Base-by-base conservation (phyloP, 495 filamentous ascomycete genomes). In the Cladorrhinum samala region DNA sequence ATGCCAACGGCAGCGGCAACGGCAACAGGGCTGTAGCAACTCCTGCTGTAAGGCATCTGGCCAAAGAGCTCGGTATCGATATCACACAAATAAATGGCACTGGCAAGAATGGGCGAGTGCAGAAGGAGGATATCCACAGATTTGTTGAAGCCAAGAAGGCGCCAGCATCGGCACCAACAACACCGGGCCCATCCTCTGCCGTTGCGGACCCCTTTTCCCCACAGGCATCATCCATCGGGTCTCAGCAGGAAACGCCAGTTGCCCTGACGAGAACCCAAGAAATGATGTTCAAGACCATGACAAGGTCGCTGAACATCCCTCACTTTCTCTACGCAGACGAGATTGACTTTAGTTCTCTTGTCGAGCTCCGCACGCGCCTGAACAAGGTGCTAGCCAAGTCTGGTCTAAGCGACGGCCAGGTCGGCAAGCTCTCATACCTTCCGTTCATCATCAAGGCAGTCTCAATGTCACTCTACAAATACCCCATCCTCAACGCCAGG, bases 281-380 rank as follows among this genome's bases (percentile, higher is more conserved):
- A 17, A 84, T 88, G 63, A 99, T 99, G 94, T 96, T 95, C 81
- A 96, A 93, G 69, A 81, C 83, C n/a, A 99, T 99, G 94, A 97
- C 92, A 18, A 82, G 82, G 39, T 95, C 91, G 16, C 76, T 99
- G 56, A 80, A 61, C 43, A 97, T 92, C 55, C 94, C 93, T 0
- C 94, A 97, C 68, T 94, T 99, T 67, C 80, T 95, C 44, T 99
- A 89, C 68, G 83, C 88, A 11, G 88, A 95, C 66, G 86, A 91
- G 64, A 74, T 95, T 36, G 84, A 90, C 65, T 81, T 96, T 61
- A 82, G 83, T 49, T 70, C 80, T 17, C 76, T 97, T 2, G 81
- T 80, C 38, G 71, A 78, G 33, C 74, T 96, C 33, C 85, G 93
- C 16, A 66, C 72, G 33, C 81, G 79, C 38, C 78, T 96, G 17